A percentile compares a stretch with the other conserved stretches of the same genome.
phyloP scores from a whole-genome alignment of 2,329 filamentous ascomycete species.

The Botrytis deweyae region DNA sequence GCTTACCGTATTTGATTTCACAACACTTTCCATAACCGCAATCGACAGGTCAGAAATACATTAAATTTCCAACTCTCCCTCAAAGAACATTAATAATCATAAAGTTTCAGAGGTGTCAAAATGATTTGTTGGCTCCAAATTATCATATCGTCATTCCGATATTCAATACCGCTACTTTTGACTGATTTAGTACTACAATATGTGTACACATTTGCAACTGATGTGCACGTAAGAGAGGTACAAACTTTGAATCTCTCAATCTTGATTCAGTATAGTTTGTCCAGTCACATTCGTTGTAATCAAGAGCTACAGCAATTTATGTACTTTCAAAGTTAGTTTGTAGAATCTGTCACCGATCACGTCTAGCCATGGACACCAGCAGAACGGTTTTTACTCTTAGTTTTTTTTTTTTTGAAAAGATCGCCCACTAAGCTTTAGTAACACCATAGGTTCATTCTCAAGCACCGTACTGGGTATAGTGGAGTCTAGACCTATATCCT shows the following conservation, averaged over 20 bases:
- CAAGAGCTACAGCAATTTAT: background rate
- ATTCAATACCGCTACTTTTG: background rate
- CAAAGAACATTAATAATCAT: background rate
- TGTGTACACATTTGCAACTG: background rate
- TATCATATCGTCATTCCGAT: background rate
- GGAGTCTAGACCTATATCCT: background rate
- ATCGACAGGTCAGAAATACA: background rate
- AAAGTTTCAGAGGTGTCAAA: background rate
- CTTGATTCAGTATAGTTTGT: background rate
- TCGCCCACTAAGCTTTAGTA: background rate
- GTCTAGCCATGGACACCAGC: background rate
- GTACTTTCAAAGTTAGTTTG: background rate
- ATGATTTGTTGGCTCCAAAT: background rate
- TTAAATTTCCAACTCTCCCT: background rate
- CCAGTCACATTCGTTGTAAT: background rate
- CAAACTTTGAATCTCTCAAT: background rate
- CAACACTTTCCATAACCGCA: background rate
- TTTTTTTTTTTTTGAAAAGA: no score
- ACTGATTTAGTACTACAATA: no score
- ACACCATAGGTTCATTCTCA: background rate
- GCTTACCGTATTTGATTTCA: constrained; percentile 14
- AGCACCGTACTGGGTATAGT: background rate
- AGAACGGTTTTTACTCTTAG: background rate
- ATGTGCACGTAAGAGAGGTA: background rate
- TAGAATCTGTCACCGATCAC: background rate